Conservation (phyloP, 768 basidiomycete species). For the Austroboletus festivus region DNA sequence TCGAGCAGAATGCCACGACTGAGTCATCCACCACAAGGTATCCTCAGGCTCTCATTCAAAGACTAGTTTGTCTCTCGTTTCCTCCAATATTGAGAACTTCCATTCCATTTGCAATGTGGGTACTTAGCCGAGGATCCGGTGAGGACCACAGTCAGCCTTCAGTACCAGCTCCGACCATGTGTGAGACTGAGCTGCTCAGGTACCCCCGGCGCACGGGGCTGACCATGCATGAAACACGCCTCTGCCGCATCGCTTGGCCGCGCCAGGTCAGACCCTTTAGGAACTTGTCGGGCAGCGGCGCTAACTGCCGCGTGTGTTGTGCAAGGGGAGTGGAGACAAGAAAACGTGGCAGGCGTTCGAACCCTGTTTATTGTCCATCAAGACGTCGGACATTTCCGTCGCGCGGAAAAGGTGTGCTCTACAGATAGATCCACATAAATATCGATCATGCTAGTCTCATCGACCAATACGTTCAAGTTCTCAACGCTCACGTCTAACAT, state of each 20-base stretch:
- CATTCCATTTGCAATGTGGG: neutral
- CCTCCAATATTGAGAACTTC: neutral
- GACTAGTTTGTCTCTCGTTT: neutral
- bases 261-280: conserved; percentile 16
- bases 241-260: conserved; percentile 8
- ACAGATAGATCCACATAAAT: conserved; percentile 16
- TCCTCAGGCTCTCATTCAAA: too few species aligned
- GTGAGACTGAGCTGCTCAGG: too few species aligned
- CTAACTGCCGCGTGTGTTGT: conserved; percentile 7
- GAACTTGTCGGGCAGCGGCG: conserved; percentile 9
- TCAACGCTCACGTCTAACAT: conserved; percentile 1
- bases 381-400: conserved; percentile 16
- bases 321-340: neutral
- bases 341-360: conserved; percentile 8
- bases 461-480: conserved; percentile 10
- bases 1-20: too few species aligned
- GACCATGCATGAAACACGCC: conserved; percentile 17
- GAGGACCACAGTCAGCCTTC: neutral
- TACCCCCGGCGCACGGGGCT: too few species aligned
- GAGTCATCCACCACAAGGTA: too few species aligned
- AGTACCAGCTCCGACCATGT: too few species aligned
- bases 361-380: conserved; percentile 2
- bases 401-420: conserved; percentile 15
- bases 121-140: neutral
- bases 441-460: neutral